Conservation (phyloP, 495 filamentous ascomycete genomes). For the Hapsidospora chrysogenum region DNA sequence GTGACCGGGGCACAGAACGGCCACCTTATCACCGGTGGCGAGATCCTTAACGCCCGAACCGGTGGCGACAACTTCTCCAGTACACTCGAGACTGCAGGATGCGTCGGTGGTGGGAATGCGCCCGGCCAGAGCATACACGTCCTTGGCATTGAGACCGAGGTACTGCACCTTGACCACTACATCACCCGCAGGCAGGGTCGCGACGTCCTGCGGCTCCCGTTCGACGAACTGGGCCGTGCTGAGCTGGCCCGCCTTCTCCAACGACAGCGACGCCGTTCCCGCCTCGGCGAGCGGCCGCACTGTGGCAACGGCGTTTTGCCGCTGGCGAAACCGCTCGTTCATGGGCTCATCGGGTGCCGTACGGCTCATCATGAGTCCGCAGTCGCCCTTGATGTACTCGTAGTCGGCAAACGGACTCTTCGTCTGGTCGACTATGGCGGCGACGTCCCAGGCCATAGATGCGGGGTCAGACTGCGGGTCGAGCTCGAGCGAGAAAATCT, state of each 20-base stretch:
- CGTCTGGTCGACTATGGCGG: neutral
- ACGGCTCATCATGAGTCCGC: constrained; percentile 12
- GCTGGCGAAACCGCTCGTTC: constrained; percentile 11
- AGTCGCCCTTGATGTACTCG: constrained; percentile 8
- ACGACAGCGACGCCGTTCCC: constrained; percentile 4
- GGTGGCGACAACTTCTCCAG: constrained; percentile 17
- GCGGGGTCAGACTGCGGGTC: neutral
- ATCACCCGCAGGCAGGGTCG: constrained; percentile 15
- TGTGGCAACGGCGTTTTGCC: too few species aligned
- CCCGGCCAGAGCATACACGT: constrained; percentile 7
- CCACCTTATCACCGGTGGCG: constrained; percentile 30
- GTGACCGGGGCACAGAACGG: constrained; percentile 25
- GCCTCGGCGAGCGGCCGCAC: constrained; percentile 4
- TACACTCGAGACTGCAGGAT: constrained; percentile 18
- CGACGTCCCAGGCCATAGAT: neutral
- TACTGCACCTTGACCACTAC: constrained; percentile 33
- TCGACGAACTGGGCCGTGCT: constrained; percentile 32
- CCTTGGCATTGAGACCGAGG: constrained; percentile 14
- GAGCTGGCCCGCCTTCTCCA: constrained; percentile 18
- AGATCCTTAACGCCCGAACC: constrained; percentile 16
- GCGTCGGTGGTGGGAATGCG: constrained; percentile 5
- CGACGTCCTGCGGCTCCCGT: too few species aligned
- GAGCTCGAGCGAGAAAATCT: neutral
- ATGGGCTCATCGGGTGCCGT: constrained; percentile 9
- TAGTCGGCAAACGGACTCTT: too few species aligned